Base-by-base conservation (phyloP, 306 rosid genomes). In the Citrullus amarus region DNA sequence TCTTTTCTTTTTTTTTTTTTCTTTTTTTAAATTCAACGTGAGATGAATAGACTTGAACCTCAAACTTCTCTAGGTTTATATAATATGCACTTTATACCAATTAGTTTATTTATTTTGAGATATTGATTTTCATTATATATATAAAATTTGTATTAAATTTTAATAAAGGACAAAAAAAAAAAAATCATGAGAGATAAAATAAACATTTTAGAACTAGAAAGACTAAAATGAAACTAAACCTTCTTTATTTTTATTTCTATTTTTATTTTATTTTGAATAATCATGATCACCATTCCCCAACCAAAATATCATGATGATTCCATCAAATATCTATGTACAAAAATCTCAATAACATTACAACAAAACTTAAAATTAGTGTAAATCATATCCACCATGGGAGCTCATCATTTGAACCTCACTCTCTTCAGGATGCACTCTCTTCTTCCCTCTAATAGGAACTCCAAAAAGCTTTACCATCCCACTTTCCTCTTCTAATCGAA, bases 391-490 rank as follows among this genome's bases (percentile, higher is more conserved):
- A 9, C 69, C 69, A 63, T 63, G 43, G 69, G 44, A 32, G 44
- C 69, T 62, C 69, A 62, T 62, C 69, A 60, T 60, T 17, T 63
- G 20, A 13, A 63, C 22, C 69, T 63, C 69, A 5, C 48, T 2
- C 18, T 74, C 48, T 18, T 74, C 78, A 8, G 5, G 16, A 1
- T 34, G 63, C 63, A 34, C 32, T 53, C 78, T 74, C 62, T 74
- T 74, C 63, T 51, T 74, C 50, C 78, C 78, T 32, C 63, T 51
- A 17, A 74, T 30, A 9, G 80, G 70, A 57, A 77, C 80, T 43
- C 80, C 80, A 43, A 77, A 77, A 25, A 77, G 80, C 70, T 59
- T 59, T 41, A 77, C 79, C 43, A 34, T 56, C 5, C 22, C 61
- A 39, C 12, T 56, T 56, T 18, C 53, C 50, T 76, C 79, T 41